Conservation (phyloP, 257 asterid species). For the Misopates orontium region DNA sequence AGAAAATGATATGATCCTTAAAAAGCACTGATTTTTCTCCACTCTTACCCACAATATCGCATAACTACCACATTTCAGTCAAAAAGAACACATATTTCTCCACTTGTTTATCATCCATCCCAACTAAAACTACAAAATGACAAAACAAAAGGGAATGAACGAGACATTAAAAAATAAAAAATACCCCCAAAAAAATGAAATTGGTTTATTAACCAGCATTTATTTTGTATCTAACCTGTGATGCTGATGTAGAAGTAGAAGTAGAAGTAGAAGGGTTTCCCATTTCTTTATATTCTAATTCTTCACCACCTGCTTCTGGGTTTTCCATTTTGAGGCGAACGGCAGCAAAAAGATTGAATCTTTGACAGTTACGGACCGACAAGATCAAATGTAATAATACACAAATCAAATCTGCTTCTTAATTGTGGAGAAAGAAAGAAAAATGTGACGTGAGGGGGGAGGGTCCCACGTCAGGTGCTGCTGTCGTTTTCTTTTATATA, state of each 20-base stretch:
- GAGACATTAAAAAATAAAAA: not conserved
- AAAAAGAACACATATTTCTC: conserved; percentile 12
- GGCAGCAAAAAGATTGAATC: not conserved
- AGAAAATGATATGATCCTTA: not conserved
- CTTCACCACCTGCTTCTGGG: conserved; percentile 23
- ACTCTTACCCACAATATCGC: conserved; percentile 8
- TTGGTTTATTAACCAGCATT: no score
- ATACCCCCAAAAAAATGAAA: conserved; percentile 18
- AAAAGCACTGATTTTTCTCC: not conserved
- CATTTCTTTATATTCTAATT: conserved; percentile 23
- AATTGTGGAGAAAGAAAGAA: not conserved
- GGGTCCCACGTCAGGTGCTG: conserved; percentile 37
- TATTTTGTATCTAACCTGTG: conserved; percentile 37
- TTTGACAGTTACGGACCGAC: not conserved
- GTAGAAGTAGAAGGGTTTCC: no score
- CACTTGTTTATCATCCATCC: not conserved
- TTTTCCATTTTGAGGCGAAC: conserved; percentile 29
- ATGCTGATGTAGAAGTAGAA: conserved; percentile 25
- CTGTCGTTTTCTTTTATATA: not conserved
- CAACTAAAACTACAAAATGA: conserved; percentile 6
- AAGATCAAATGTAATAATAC: not conserved
- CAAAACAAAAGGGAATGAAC: not conserved
- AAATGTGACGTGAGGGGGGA: conserved; percentile 25
- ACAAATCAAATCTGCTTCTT: not conserved
- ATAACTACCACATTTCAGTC: conserved; percentile 21